Conservation (phyloP, 108 stramenopile genomes). For the Cyclostephanos tholiformis region DNA sequence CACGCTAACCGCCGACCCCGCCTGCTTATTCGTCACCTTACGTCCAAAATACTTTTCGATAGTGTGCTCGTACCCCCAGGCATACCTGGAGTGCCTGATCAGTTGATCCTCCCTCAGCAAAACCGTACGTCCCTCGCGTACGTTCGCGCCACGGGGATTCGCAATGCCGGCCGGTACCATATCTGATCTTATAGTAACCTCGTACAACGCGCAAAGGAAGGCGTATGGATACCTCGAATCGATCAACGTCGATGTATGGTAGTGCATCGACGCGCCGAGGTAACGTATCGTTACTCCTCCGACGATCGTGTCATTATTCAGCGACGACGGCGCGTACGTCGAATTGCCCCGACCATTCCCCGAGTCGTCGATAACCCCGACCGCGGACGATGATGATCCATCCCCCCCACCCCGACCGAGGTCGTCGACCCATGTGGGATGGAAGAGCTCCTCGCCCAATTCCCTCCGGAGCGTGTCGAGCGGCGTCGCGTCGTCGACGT, state of each 20-base stretch:
- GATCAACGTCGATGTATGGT: slow-evolving; percentile 24
- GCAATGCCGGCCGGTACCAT: slow-evolving; percentile 32
- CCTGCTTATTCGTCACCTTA: slow-evolving; percentile 18
- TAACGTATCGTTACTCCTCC: slow-evolving; percentile 18
- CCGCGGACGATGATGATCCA: neutral
- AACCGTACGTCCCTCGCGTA: slow-evolving; percentile 45
- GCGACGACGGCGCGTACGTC: neutral
- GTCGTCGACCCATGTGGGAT: slow-evolving; percentile 30
- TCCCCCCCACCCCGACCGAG: neutral
- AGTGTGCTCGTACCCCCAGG: slow-evolving; percentile 52
- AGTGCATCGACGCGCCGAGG: slow-evolving; percentile 38
- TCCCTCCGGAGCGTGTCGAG: slow-evolving; percentile 45
- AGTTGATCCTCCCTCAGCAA: slow-evolving; percentile 44
- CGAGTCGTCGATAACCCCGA: slow-evolving; percentile 25
- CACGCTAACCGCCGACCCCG: slow-evolving; percentile 32
- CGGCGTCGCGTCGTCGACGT: slow-evolving; percentile 22
- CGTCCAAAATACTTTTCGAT: slow-evolving; percentile 45
- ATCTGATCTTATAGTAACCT: slow-evolving; percentile 32
- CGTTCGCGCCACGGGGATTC: slow-evolving; percentile 36
- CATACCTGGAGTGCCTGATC: slow-evolving; percentile 40
- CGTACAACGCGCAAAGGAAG: slow-evolving; percentile 49
- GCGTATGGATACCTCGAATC: slow-evolving; percentile 28
- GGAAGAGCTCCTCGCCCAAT: slow-evolving; percentile 39
- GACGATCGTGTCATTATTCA: too few species aligned
- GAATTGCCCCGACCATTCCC: neutral